These are phyloP conservation scores for Chaetomium tenue DNA, from an alignment of 495 filamentous ascomycete genomes.

Conservation along the genomic window DNA sequence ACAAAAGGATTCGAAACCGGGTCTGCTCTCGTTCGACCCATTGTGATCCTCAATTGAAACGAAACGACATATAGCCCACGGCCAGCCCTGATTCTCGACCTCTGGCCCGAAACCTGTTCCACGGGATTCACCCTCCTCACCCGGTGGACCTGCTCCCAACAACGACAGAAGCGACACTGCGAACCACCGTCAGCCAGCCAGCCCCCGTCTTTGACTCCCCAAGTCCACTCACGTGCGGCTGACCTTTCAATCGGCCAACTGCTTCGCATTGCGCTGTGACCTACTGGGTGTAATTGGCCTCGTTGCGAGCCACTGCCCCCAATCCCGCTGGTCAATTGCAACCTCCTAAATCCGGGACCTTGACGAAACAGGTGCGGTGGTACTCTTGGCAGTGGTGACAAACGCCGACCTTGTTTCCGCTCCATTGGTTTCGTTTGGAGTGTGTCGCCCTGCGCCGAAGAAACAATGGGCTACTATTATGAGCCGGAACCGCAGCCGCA, in stretches of 20 bases:
- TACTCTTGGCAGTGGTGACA: not conserved
- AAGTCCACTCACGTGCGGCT: not conserved
- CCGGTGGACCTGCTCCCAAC: not conserved
- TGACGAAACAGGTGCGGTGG: not conserved
- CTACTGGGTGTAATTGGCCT: not conserved
- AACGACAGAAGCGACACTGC: not conserved
- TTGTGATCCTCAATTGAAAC: not conserved
- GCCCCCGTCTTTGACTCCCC: not conserved
- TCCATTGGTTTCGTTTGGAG: not conserved
- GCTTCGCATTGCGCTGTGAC: not conserved
- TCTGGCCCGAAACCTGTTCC: not conserved
- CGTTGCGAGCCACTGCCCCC: not conserved
- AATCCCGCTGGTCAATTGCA: not conserved
- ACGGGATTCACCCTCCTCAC: not conserved
- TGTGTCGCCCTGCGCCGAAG: not conserved
- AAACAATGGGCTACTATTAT: constrained; percentile 12
- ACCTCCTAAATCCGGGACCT: not conserved
- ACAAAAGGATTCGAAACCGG: constrained; percentile 2
- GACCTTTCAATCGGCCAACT: not conserved
- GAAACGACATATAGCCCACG: not conserved
- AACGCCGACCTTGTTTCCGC: not conserved
- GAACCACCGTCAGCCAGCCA: not conserved
- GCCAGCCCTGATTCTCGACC: not conserved
- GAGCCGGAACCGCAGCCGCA: constrained; percentile 9
- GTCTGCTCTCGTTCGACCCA: not conserved